Conservation (phyloP, 169 alveolate genomes). For the Plasmodium gonderi region DNA sequence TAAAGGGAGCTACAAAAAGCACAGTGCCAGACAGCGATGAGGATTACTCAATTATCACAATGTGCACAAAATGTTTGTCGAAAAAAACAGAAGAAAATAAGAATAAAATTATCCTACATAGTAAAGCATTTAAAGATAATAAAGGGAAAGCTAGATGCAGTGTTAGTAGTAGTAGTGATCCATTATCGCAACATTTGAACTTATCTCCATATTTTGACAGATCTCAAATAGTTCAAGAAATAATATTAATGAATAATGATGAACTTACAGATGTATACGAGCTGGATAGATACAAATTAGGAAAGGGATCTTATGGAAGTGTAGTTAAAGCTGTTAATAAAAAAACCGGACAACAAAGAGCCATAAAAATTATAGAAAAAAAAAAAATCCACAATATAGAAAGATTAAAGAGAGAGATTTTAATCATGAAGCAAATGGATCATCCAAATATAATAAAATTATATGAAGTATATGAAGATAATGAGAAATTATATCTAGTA, state of each 20-base stretch:
- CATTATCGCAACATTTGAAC: constrained; percentile 2
- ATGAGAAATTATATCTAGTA: constrained; percentile 91
- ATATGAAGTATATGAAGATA: constrained; percentile 93
- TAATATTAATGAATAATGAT: constrained; percentile 78
- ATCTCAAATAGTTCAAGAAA: constrained; percentile 80
- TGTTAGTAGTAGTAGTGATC: constrained; percentile 14
- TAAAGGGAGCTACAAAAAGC: constrained; percentile 32
- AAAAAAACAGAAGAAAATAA: constrained; percentile 45
- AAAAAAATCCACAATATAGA: constrained; percentile 89
- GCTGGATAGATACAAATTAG: constrained; percentile 84
- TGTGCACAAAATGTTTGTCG: constrained; percentile 64
- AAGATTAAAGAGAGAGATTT: constrained; percentile 91
- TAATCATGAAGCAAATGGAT: constrained; percentile 91
- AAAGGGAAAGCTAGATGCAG: constrained; percentile 14
- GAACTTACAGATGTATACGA: constrained; percentile 89
- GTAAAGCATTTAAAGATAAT: constrained; percentile 62
- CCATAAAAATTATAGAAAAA: constrained; percentile 90
- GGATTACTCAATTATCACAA: constrained; percentile 48
- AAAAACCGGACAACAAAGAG: constrained; percentile 88
- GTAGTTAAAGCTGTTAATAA: constrained; percentile 91
- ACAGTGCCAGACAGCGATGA: constrained; percentile 65
- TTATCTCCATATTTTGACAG: constrained; percentile 81
- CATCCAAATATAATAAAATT: constrained; percentile 93
- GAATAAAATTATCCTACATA: constrained; percentile 23
- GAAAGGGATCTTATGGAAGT: constrained; percentile 92